A percentile compares a stretch with the other conserved stretches of the same genome.
phyloP scores from a whole-genome alignment of 2,329 filamentous ascomycete species.

The Fusarium pseudonygamai region DNA sequence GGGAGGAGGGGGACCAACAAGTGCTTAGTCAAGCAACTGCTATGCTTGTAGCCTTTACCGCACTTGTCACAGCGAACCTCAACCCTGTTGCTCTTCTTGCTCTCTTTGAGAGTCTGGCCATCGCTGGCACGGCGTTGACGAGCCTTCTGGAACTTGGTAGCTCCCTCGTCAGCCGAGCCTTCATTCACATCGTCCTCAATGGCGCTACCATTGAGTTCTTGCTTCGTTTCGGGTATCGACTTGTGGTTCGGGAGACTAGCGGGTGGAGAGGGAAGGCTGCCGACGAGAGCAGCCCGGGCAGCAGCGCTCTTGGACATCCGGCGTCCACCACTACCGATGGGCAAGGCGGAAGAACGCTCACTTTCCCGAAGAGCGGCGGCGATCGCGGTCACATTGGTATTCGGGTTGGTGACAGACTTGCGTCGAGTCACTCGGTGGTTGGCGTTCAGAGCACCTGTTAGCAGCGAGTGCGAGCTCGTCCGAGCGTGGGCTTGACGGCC shows the following conservation, averaged over 20 bases:
- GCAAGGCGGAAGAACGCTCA: slow-evolving; percentile 64
- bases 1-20: slow-evolving; percentile 85
- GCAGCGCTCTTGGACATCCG: slow-evolving; percentile 74
- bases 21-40: slow-evolving; percentile 99
- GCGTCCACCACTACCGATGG: slow-evolving; percentile 66
- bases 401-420: slow-evolving; percentile 88
- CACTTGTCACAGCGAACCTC: slow-evolving; percentile 97
- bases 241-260: slow-evolving; percentile 72
- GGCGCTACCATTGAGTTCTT: slow-evolving; percentile 65
- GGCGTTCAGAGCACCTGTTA: slow-evolving; percentile 79
- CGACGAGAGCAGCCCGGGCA: slow-evolving; percentile 61
- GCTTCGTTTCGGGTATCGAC: slow-evolving; percentile 60
- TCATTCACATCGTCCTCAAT: slow-evolving; percentile 75
- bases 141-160: slow-evolving; percentile 58
- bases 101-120: slow-evolving; percentile 85
- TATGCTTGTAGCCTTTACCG: slow-evolving; percentile 99
- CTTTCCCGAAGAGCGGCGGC: slow-evolving; percentile 78
- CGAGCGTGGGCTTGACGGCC: slow-evolving; percentile 73
- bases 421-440: slow-evolving; percentile 89
- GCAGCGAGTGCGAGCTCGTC: slow-evolving; percentile 83
- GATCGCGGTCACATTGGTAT: slow-evolving; percentile 77
- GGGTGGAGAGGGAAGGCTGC: slow-evolving; percentile 70
- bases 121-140: slow-evolving; percentile 78
- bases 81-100: slow-evolving; percentile 82
- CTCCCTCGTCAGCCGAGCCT: slow-evolving; percentile 64